Percentiles rank a stretch among this genome's conserved stretches.
These are phyloP conservation scores for Plasmodium falciparum DNA, from an alignment of 169 alveolate species.

Conservation along the genomic window DNA sequence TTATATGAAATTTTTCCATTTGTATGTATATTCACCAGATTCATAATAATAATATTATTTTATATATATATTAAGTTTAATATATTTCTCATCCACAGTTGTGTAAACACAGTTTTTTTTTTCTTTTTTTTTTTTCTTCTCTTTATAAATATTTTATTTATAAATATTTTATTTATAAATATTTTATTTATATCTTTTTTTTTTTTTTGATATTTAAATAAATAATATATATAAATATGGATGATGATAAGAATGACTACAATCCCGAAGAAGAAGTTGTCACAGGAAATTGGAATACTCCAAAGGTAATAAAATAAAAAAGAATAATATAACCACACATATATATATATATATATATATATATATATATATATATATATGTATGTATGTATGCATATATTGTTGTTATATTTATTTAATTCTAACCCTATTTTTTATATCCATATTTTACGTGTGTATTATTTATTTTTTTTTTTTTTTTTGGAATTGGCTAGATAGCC, in stretches of 20 bases:
- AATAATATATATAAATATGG: slow-evolving; percentile 7
- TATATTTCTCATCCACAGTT: background rate
- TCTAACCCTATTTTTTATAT: too few relatives aligned
- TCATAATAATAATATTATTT: too few relatives aligned
- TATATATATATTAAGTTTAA: too few relatives aligned
- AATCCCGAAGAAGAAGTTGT: slow-evolving; percentile 89
- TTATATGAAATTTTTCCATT: too few relatives aligned
- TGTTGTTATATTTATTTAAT: background rate
- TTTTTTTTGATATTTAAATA: slow-evolving; percentile 11
- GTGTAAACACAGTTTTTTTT: slow-evolving; percentile 18
- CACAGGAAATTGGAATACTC: slow-evolving; percentile 91
- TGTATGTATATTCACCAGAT: too few relatives aligned
- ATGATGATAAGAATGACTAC: slow-evolving; percentile 75
- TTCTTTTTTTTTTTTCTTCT: background rate
- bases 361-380: background rate
- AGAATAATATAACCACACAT: background rate
- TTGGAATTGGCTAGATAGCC: slow-evolving; percentile 4
- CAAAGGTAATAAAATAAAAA: slow-evolving; percentile 80
- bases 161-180: background rate
- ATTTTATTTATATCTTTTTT: background rate
- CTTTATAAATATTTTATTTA: background rate
- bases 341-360: background rate
- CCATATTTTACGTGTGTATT: background rate
- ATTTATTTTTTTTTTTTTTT: slow-evolving; percentile 5
- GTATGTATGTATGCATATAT: background rate